phyloP scores from a whole-genome alignment of 2,329 filamentous ascomycete species.

The Penicillium psychrosexuale region DNA sequence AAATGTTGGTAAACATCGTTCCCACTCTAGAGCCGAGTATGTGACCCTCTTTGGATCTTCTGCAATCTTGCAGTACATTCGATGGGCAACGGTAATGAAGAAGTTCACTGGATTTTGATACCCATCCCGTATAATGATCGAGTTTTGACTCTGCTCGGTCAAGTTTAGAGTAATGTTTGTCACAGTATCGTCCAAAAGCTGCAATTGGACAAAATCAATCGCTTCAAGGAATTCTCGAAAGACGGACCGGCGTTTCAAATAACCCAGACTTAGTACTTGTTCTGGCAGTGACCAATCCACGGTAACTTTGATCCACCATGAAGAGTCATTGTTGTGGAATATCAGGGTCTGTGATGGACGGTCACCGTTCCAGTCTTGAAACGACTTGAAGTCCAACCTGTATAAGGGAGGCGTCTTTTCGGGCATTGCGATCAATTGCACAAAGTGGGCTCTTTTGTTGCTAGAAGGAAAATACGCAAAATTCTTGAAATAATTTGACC shows the following conservation, averaged over 20 bases:
- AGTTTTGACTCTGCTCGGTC: background rate
- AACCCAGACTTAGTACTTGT: background rate
- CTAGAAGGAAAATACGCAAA: no score
- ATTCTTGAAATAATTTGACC: no score
- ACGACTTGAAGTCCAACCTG: background rate
- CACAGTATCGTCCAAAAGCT: background rate
- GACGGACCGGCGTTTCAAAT: background rate
- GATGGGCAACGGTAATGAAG: background rate
- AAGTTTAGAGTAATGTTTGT: background rate
- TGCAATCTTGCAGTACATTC: background rate
- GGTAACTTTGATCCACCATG: background rate
- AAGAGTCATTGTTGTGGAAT: background rate
- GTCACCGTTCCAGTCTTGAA: background rate
- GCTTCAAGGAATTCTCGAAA: background rate
- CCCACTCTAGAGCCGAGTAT: conserved; percentile 1
- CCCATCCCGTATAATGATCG: background rate
- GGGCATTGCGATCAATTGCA: no score
- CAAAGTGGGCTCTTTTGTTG: no score
- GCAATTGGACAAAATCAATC: background rate
- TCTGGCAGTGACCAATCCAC: background rate
- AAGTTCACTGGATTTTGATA: conserved; percentile 3
- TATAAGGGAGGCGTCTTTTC: no score
- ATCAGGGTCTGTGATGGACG: conserved; percentile 3
- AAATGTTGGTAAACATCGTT: background rate
- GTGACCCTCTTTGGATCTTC: conserved; percentile 5